Conservation (phyloP, 257 asterid genomes). For the Fraxinus pennsylvanica region DNA sequence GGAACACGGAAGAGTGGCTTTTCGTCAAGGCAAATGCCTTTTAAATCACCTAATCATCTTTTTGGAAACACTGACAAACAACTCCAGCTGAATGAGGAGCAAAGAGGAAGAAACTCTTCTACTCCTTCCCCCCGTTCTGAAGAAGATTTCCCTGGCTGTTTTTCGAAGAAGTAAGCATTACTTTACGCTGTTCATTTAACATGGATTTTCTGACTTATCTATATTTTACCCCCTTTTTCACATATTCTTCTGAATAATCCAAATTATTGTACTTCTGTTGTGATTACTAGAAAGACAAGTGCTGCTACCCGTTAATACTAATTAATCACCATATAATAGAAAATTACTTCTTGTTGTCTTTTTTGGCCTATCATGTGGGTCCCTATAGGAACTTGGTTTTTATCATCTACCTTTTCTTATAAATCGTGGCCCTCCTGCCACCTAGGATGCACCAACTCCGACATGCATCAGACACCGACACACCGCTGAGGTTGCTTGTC, state of each 20-base stretch:
- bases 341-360: slow-evolving; percentile 1
- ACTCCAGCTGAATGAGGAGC: slow-evolving; percentile 34
- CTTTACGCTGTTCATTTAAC: slow-evolving; percentile 11
- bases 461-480: too few species aligned
- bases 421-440: neutral
- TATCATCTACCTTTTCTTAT: neutral
- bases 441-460: too few species aligned
- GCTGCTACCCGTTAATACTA: neutral
- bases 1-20: slow-evolving; percentile 31
- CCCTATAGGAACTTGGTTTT: neutral
- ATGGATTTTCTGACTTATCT: slow-evolving; percentile 10
- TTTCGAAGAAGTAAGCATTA: slow-evolving; percentile 45
- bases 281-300: neutral
- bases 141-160: slow-evolving; percentile 30
- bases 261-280: slow-evolving; percentile 10
- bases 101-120: slow-evolving; percentile 31
- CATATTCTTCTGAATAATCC: neutral
- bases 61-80: slow-evolving; percentile 36
- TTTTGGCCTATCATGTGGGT: neutral
- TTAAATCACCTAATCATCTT: slow-evolving; percentile 44
- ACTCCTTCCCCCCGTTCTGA: slow-evolving; percentile 37
- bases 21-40: slow-evolving; percentile 51
- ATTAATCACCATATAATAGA: neutral
- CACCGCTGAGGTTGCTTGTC: too few species aligned
- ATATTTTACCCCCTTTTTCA: neutral